Evolutionary conservation across 2,329 filamentous ascomycete genomes (phyloP).

Genomic region (Fusarium oxysporum): DNA sequence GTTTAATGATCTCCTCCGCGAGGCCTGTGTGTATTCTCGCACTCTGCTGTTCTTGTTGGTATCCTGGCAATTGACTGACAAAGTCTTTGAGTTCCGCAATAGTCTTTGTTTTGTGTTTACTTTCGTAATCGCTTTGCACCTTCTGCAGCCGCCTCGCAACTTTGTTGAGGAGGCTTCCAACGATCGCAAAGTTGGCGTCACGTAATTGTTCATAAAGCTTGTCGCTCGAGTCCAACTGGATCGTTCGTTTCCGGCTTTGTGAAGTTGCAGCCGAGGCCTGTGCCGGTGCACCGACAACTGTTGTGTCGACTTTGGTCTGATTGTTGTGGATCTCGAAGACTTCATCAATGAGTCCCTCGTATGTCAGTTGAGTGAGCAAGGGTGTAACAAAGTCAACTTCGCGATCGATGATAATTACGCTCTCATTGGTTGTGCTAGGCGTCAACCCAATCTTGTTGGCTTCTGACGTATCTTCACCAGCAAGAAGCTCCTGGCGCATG

Average conservation of each 20-base stretch:
- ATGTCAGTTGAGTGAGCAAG: slow-evolving; percentile 93
- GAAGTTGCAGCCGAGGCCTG: slow-evolving; percentile 68
- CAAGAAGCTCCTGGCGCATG: slow-evolving; percentile 90
- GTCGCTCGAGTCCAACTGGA: slow-evolving; percentile 89
- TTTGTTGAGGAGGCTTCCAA: slow-evolving; percentile 89
- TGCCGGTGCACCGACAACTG: slow-evolving; percentile 81
- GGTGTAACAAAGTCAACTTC: slow-evolving; percentile 94
- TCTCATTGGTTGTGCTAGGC: slow-evolving; percentile 89
- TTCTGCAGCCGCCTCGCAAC: slow-evolving; percentile 85
- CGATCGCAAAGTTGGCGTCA: slow-evolving; percentile 94
- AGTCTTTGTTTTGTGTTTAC: slow-evolving; percentile 87
- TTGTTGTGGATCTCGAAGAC: slow-evolving; percentile 92
- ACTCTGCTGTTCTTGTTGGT: slow-evolving; percentile 93
- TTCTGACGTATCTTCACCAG: slow-evolving; percentile 78
- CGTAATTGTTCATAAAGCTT: slow-evolving; percentile 88
- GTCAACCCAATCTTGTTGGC: slow-evolving; percentile 74
- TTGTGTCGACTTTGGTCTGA: slow-evolving; percentile 91
- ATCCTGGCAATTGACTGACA: slow-evolving; percentile 90
- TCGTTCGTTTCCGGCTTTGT: slow-evolving; percentile 82
- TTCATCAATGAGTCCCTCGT: slow-evolving; percentile 95
- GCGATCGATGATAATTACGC: slow-evolving; percentile 92
- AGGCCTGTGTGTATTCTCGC: slow-evolving; percentile 92
- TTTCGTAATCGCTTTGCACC: slow-evolving; percentile 89
- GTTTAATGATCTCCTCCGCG: slow-evolving; percentile 94
- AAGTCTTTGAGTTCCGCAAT: slow-evolving; percentile 94